These are phyloP conservation scores for Fusarium newnesense DNA, from an alignment of 2,329 filamentous ascomycete species.

Conservation along the genomic window DNA sequence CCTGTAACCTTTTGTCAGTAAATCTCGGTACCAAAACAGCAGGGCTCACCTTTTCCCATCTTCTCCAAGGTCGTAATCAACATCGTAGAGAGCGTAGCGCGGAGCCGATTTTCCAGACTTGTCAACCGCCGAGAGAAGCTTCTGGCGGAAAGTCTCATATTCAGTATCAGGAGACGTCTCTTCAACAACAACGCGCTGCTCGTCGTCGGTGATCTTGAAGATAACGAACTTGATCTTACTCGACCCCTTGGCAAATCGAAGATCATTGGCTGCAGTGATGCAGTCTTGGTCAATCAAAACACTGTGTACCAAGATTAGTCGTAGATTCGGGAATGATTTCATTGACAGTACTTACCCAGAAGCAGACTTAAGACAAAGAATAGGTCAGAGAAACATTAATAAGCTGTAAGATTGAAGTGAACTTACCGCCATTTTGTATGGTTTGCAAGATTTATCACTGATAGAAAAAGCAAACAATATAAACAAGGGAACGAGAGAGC, in stretches of 20 bases:
- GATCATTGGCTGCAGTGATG: conserved; percentile 17
- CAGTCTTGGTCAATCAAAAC: conserved; percentile 27
- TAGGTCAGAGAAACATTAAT: fast-evolving
- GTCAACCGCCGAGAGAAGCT: conserved; percentile 14
- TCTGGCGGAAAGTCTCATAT: conserved; percentile 30
- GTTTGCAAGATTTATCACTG: neutral
- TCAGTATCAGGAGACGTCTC: conserved; percentile 10
- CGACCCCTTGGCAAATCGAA: conserved; percentile 9
- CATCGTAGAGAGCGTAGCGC: conserved; percentile 33
- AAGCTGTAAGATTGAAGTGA: fast-evolving
- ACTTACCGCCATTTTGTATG: conserved; percentile 2
- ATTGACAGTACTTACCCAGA: neutral
- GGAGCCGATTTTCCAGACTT: conserved; percentile 16
- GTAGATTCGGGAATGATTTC: neutral
- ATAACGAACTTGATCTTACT: conserved; percentile 26
- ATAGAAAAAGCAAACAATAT: neutral
- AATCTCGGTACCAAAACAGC: fast-evolving
- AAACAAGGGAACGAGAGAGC: neutral
- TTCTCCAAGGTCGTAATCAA: conserved; percentile 32
- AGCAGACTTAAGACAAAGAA: neutral
- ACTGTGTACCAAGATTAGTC: neutral
- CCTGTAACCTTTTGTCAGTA: neutral
- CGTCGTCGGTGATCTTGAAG: conserved; percentile 31
- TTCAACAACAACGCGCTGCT: conserved; percentile 25
- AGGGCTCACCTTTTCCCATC: conserved; percentile 24